Evolutionary conservation across 306 rosid species (phyloP).

Genomic region (Quercus gilva): DNA sequence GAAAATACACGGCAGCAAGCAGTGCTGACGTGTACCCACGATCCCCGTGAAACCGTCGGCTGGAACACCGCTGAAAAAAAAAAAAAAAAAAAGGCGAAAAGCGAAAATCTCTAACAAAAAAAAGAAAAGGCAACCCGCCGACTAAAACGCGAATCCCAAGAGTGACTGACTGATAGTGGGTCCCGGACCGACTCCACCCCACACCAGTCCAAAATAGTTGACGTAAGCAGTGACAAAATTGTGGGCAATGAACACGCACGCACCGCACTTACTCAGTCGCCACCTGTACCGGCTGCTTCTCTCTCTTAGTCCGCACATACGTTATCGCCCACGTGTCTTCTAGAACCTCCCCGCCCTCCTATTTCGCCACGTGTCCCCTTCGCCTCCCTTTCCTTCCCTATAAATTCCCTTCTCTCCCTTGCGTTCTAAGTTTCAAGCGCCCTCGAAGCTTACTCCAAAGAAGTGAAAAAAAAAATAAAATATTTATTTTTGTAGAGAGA

Average conservation of each 20-base stretch:
- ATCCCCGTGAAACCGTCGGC: conserved; percentile 27
- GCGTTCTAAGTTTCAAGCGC: conserved; percentile 75
- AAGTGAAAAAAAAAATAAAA: neutral
- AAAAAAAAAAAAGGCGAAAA: too few species aligned
- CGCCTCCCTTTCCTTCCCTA: neutral
- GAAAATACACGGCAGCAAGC: conserved; percentile 1
- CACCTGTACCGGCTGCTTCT: conserved; percentile 47
- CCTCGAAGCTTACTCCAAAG: conserved; percentile 21
- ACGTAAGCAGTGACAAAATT: conserved; percentile 90
- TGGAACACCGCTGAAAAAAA: neutral
- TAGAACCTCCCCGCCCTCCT: conserved; percentile 21
- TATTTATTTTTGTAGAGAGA: too few species aligned
- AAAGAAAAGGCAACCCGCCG: conserved; percentile 35
- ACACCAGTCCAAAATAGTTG: conserved; percentile 50
- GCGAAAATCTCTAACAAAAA: neutral
- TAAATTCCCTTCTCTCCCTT: conserved; percentile 50
- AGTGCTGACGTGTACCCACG: conserved; percentile 16
- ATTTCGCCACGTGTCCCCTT: conserved; percentile 47
- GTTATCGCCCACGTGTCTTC: conserved; percentile 80
- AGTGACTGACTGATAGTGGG: neutral
- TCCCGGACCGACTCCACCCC: conserved; percentile 32
- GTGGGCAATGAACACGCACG: conserved; percentile 49
- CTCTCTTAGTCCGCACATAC: conserved; percentile 11
- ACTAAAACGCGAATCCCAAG: conserved; percentile 28
- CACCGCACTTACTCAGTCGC: conserved; percentile 25